Percentiles rank a stretch among this genome's conserved stretches.
Evolutionary conservation across 345 rosid species (phyloP).

Genomic region (Eutrema heterophyllum): DNA sequence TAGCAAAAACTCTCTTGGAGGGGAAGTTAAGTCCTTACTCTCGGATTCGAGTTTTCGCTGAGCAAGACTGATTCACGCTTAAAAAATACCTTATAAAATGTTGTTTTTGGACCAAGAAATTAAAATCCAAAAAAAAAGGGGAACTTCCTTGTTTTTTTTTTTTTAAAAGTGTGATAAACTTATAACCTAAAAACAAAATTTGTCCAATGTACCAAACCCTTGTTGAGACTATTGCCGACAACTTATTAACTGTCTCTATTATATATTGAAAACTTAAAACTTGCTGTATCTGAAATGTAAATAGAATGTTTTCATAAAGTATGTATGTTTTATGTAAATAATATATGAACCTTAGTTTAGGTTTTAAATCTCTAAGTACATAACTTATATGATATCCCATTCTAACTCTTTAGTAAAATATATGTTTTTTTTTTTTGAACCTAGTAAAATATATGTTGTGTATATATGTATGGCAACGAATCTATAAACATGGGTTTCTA

Average conservation of each 20-base stretch:
- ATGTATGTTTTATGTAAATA: neutral
- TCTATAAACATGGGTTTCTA: slow-evolving; percentile 17
- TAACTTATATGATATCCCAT: neutral
- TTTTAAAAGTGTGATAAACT: neutral
- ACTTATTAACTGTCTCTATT: neutral
- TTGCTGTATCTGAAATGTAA: neutral
- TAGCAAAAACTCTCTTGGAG: neutral
- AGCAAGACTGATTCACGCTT: neutral
- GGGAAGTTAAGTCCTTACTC: neutral
- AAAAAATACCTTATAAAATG: neutral
- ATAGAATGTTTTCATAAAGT: neutral
- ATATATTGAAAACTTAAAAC: neutral
- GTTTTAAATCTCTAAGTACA: neutral
- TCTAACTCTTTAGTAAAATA: neutral
- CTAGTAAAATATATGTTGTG: neutral
- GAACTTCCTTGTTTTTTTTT: no score
- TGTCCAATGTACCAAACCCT: neutral
- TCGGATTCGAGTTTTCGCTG: neutral
- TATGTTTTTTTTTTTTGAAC: no score
- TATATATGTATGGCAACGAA: neutral
- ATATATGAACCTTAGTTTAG: neutral
- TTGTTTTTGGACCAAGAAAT: neutral
- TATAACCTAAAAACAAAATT: neutral
- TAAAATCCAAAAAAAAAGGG: neutral
- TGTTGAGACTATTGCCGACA: neutral